Percentiles rank a stretch among this genome's conserved stretches.
phyloP scores from a whole-genome alignment of 345 rosid genomes.

The Alliaria petiolata region DNA sequence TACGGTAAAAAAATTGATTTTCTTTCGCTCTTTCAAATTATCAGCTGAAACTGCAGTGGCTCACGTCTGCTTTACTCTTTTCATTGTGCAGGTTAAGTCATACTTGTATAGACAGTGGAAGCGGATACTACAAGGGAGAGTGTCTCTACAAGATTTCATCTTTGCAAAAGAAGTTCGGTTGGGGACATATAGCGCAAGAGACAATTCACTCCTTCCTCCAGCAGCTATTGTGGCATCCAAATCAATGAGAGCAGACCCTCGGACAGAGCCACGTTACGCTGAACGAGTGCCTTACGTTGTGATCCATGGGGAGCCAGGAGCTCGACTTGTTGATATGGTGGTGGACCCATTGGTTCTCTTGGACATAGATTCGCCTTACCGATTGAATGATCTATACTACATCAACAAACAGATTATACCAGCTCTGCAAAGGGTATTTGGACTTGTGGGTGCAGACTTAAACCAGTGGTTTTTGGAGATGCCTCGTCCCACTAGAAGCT shows the following conservation, averaged over 20 bases:
- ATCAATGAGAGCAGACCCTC: slow-evolving; percentile 80
- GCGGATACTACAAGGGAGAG: slow-evolving; percentile 79
- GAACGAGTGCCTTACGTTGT: slow-evolving; percentile 91
- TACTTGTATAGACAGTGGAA: slow-evolving; percentile 88
- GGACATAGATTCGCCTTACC: slow-evolving; percentile 66
- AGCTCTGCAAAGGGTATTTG: slow-evolving; percentile 81
- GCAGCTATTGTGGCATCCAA: slow-evolving; percentile 91
- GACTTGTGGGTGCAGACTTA: slow-evolving; percentile 81
- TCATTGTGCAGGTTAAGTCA: slow-evolving; percentile 52
- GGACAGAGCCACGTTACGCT: slow-evolving; percentile 88
- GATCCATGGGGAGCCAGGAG: slow-evolving; percentile 92
- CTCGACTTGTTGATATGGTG: slow-evolving; percentile 90
- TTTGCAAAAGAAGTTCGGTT: slow-evolving; percentile 96
- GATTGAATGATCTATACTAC: slow-evolving; percentile 86
- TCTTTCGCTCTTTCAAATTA: background rate
- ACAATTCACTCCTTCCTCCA: slow-evolving; percentile 75
- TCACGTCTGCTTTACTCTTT: slow-evolving; percentile 13
- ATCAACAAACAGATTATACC: slow-evolving; percentile 93
- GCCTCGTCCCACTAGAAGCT: slow-evolving; percentile 76
- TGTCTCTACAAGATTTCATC: slow-evolving; percentile 84
- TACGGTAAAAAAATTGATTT: slow-evolving; percentile 53
- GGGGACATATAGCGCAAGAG: slow-evolving; percentile 71
- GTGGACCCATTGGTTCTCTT: slow-evolving; percentile 84
- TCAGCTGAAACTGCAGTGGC: slow-evolving; percentile 10
- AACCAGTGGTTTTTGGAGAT: slow-evolving; percentile 81